Evolutionary conservation across 169 alveolate genomes (phyloP), one percentile per base, ranked within the genome.

Genomic region (Cryptosporidium meleagridis): DNA sequence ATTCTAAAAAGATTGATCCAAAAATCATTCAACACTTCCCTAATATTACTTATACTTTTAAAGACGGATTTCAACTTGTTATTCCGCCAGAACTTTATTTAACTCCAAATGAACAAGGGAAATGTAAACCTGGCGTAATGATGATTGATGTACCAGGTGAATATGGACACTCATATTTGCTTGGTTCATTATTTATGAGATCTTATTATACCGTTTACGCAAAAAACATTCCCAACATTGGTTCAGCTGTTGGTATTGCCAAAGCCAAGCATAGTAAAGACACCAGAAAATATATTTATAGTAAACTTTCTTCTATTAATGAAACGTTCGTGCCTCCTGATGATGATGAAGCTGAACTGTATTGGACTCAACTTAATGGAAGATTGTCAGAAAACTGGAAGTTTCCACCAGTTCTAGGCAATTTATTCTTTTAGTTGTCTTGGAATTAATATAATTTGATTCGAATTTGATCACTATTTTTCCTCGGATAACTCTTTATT

Each of bases 111-210:
- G 85, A 85, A 52, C n/a, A 58, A 12, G 85, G 89, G 3, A 45
- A 52, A 26, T 95, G 97, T 80, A 92, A 91, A 58, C 97, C 97
- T 8, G 97, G 96, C 0, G 93, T 91, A 53, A 95, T 95, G 97
- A 96, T 93, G 67, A 91, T 95, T 3, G 97, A 95, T 85, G 97
- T 95, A 0, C 97, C 97, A 3, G 93, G 96, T 0, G 96, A 95
- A 70, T 95, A 92, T 58, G 97, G 97, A 12, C 96, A 95, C 21
- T 96, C 97, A 18, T 95, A 93, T 65, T 85, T 95, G 26, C 93
- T 95, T 45, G 97, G 97, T 3, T 94, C 97, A 10, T 69, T 92
- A 37, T 95, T 95, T 53, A 95, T 95, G 97, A 70, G 95, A 35
- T 95, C 92, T 58, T 95, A 93, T 80, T 91, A 91, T 85, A 95